phyloP scores from a whole-genome alignment of 805 yeast genomes.

The Nakazawaea laoshanensis region DNA sequence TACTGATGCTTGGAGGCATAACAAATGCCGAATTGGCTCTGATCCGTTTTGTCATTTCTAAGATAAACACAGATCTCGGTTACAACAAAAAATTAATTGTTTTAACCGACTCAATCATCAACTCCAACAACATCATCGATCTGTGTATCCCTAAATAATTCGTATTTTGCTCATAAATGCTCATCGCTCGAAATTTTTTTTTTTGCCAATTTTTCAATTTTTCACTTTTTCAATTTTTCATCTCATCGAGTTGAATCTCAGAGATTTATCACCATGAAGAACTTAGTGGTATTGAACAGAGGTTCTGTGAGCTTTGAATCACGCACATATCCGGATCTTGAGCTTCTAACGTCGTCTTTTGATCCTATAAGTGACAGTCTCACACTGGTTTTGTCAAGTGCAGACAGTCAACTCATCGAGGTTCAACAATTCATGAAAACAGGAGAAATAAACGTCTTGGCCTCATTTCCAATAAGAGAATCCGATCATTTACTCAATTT shows the following conservation, averaged over 20 bases:
- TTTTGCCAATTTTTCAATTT: neutral
- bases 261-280: constrained; percentile 19
- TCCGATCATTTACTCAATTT: constrained; percentile 41
- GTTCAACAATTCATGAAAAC: constrained; percentile 68
- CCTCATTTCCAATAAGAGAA: constrained; percentile 45
- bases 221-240: neutral
- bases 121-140: constrained; percentile 24
- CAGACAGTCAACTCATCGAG: constrained; percentile 50
- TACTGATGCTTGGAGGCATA: constrained; percentile 74
- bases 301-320: constrained; percentile 47
- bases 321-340: constrained; percentile 55
- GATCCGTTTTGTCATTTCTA: constrained; percentile 49
- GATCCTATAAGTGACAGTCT: constrained; percentile 71
- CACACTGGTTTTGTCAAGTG: constrained; percentile 51
- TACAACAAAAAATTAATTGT: constrained; percentile 29
- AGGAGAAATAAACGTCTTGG: constrained; percentile 51
- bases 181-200: neutral
- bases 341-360: constrained; percentile 46
- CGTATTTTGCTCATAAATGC: neutral
- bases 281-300: constrained; percentile 33
- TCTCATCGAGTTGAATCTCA: no score
- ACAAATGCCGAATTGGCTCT: constrained; percentile 80
- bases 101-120: constrained; percentile 35
- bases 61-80: constrained; percentile 20
- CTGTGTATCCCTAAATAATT: constrained; percentile 1